Evolutionary conservation across 2,329 filamentous ascomycete genomes (phyloP).

Genomic region (Cladophialophora bantiana): DNA sequence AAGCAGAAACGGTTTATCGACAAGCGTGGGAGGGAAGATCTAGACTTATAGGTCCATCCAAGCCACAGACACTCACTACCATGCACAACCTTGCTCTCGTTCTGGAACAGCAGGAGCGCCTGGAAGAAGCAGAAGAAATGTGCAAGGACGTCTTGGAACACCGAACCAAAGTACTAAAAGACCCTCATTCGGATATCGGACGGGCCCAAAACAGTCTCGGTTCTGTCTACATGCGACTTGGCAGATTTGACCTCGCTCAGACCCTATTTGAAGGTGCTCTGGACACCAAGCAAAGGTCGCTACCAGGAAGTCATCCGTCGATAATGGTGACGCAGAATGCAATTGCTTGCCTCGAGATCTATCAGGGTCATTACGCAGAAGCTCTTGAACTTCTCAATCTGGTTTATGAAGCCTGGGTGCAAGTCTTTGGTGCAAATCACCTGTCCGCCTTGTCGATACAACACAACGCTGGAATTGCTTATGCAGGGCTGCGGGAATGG

Average conservation of each 20-base stretch:
- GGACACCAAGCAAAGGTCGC: slow-evolving; percentile 3
- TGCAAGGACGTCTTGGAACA: too few species aligned
- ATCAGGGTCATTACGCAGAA: slow-evolving; percentile 1
- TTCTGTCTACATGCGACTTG: not conserved
- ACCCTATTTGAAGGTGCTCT: not conserved
- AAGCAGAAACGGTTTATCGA: too few species aligned
- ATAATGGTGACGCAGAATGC: not conserved
- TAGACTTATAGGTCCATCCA: too few species aligned
- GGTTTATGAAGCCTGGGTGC: not conserved
- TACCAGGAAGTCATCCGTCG: not conserved
- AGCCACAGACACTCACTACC: too few species aligned
- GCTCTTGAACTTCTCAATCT: not conserved
- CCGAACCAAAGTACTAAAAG: too few species aligned
- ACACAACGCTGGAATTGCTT: not conserved
- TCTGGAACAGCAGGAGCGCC: too few species aligned
- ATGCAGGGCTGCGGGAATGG: not conserved
- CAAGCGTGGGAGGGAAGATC: too few species aligned
- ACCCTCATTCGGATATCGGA: too few species aligned
- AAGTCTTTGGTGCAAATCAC: not conserved
- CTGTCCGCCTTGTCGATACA: slow-evolving; percentile 1
- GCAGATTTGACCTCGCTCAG: not conserved
- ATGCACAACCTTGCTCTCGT: too few species aligned
- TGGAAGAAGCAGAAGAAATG: too few species aligned
- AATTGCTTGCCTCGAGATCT: not conserved
- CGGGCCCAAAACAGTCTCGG: not conserved